phyloP scores from a whole-genome alignment of 2,329 filamentous ascomycete species.

The Hirsutella minnesotensis region DNA sequence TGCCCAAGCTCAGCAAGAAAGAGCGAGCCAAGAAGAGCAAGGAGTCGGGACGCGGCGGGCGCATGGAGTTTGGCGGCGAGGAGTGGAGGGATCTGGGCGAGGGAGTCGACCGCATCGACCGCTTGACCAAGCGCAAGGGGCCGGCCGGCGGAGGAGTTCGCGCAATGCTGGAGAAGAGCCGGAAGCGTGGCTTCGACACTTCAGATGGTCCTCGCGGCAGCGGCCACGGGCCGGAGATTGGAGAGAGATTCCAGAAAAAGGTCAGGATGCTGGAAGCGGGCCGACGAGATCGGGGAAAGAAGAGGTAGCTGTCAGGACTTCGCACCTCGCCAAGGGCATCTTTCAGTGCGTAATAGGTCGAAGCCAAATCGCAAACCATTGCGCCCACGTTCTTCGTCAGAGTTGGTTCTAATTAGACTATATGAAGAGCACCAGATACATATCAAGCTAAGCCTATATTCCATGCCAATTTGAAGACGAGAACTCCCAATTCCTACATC shows the following conservation, averaged over 20 bases:
- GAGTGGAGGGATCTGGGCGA: conserved; percentile 83
- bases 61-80: conserved; percentile 75
- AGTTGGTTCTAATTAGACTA: too few species aligned
- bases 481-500: too few species aligned
- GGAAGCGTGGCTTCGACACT: conserved; percentile 64
- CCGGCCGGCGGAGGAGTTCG: conserved; percentile 41
- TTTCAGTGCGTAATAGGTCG: not conserved
- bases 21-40: conserved; percentile 56
- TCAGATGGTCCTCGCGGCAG: conserved; percentile 57
- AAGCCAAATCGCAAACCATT: not conserved
- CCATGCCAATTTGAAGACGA: too few species aligned
- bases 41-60: conserved; percentile 32
- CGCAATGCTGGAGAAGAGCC: conserved; percentile 66
- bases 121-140: conserved; percentile 61
- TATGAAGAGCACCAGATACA: too few species aligned
- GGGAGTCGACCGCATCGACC: conserved; percentile 76
- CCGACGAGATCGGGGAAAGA: conserved; percentile 31
- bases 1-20: conserved; percentile 83
- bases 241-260: conserved; percentile 63
- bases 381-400: too few species aligned
- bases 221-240: conserved; percentile 48
- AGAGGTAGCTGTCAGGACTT: conserved; percentile 15
- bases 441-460: too few species aligned
- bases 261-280: conserved; percentile 42
- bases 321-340: not conserved